Evolutionary conservation across 2,329 filamentous ascomycete species (phyloP).

Genomic region (Cyclaneusma minus): DNA sequence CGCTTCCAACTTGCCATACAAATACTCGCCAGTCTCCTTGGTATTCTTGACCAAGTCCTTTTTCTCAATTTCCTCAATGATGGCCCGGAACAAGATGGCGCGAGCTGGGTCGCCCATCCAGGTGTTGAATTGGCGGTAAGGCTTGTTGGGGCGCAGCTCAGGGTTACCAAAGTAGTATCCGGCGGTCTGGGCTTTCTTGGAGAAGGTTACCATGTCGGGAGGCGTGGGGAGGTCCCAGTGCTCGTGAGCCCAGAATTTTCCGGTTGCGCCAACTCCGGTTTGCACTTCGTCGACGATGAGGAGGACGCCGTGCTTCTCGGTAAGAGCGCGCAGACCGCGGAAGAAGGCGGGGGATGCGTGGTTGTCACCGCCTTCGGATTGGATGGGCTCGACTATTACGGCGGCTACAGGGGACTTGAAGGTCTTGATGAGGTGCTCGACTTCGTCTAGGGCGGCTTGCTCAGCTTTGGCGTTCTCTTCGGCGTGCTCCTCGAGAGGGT

Average conservation of each 20-base stretch:
- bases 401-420: slow-evolving; percentile 56
- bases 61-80: slow-evolving; percentile 59
- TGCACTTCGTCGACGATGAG: slow-evolving; percentile 78
- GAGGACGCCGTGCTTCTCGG: slow-evolving; percentile 51
- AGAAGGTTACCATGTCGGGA: slow-evolving; percentile 80
- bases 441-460: slow-evolving; percentile 55
- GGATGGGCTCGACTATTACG: slow-evolving; percentile 64
- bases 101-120: slow-evolving; percentile 76
- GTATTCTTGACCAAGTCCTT: slow-evolving; percentile 55
- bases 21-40: slow-evolving; percentile 41
- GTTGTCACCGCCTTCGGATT: slow-evolving; percentile 75
- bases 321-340: slow-evolving; percentile 57
- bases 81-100: slow-evolving; percentile 61
- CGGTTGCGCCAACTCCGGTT: slow-evolving; percentile 71
- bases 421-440: slow-evolving; percentile 54
- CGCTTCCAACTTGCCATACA: slow-evolving; percentile 48
- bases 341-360: slow-evolving; percentile 70
- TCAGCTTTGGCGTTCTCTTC: slow-evolving; percentile 60
- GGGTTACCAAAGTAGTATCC: slow-evolving; percentile 70
- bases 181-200: slow-evolving; percentile 74
- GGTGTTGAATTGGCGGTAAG: slow-evolving; percentile 77
- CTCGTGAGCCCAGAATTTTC: slow-evolving; percentile 78
- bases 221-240: slow-evolving; percentile 61
- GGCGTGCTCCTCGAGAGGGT: slow-evolving; percentile 55
- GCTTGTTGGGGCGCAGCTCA: slow-evolving; percentile 62